Base-by-base conservation (phyloP, 1,284 basidiomycete species). In the Xanthoconium separans region DNA sequence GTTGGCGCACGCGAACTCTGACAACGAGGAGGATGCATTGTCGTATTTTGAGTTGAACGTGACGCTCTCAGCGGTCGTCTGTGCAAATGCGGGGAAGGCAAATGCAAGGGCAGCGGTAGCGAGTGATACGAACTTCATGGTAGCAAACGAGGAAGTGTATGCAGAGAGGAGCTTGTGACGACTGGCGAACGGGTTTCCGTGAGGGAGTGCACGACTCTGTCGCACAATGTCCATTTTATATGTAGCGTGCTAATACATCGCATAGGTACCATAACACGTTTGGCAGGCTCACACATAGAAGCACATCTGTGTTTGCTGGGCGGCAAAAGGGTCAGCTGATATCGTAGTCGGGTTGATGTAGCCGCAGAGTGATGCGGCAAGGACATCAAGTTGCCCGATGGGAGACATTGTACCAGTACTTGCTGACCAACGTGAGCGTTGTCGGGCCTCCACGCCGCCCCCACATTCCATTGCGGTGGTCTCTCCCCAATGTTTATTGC, bases 1-100 rank as follows among this genome's bases (percentile, higher is more conserved):
- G 50, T 80, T 67, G 4, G 82, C 83, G 64, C 82, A 83, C 5
- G 80, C 73, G 51, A 80, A 71, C 30, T 49, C 64, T 47, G 54
- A 2, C 37, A 81, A 66, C 12, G n/a, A n/a, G n/a, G 73, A 66
- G 39, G 57, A 57, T 7, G 61, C 31, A 16, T 72, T 56, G 66
- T 80, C 78, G 65, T 81, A 84, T 15, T 31, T 62, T 2, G 24
- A 54, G 56, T 75, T 75, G 40, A 71, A 72, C 6, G 64, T 50
- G 9, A 73, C 30, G 18, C 34, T 57, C 27, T 55, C 20, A 3
- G 13, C 15, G 34, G 10, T 12, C 4, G 49, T 34, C 34, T 54
- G 58, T 11, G 65, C 54, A 36, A 61, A 44, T 3, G 40, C 45
- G 13, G 66, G 54, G 44, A 70, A 54, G 27, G 47, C 57, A 36